Conservation (phyloP, 2,329 filamentous ascomycete genomes). For the Ceratocystis diversiconidia region DNA sequence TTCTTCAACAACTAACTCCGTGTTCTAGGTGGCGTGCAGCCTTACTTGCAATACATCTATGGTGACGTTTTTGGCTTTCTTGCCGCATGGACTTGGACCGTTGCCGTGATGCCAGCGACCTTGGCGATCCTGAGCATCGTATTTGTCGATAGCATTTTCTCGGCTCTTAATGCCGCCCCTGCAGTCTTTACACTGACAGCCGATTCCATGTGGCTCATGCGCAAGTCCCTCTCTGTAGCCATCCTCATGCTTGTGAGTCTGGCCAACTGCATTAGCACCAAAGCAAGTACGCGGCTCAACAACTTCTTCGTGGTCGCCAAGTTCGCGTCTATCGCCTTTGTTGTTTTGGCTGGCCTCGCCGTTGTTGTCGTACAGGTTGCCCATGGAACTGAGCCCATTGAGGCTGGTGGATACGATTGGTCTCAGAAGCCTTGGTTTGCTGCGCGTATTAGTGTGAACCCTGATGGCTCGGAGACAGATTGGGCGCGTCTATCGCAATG, state of each 20-base stretch:
- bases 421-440: constrained; percentile 40
- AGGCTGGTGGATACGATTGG: constrained; percentile 38
- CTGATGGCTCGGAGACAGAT: constrained; percentile 35
- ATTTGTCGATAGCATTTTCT: constrained; percentile 46
- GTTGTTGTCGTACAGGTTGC: constrained; percentile 28
- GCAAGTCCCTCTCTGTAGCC: constrained; percentile 38
- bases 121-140: constrained; percentile 51
- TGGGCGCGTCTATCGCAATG: constrained; percentile 38
- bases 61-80: constrained; percentile 48
- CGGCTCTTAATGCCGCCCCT: constrained; percentile 34
- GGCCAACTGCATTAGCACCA: constrained; percentile 43
- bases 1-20: neutral
- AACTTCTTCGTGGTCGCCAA: constrained; percentile 42
- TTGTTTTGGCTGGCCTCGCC: constrained; percentile 36
- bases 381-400: constrained; percentile 27
- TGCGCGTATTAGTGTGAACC: constrained; percentile 34
- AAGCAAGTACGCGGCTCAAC: constrained; percentile 40
- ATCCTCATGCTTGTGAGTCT: constrained; percentile 34
- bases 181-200: constrained; percentile 25
- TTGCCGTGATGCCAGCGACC: constrained; percentile 50
- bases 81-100: constrained; percentile 51
- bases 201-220: constrained; percentile 21
- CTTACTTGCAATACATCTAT: constrained; percentile 46
- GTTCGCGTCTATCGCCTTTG: constrained; percentile 34
- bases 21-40: constrained; percentile 41